Conservation (phyloP, 495 filamentous ascomycete genomes). For the Trichoderma reesei region DNA sequence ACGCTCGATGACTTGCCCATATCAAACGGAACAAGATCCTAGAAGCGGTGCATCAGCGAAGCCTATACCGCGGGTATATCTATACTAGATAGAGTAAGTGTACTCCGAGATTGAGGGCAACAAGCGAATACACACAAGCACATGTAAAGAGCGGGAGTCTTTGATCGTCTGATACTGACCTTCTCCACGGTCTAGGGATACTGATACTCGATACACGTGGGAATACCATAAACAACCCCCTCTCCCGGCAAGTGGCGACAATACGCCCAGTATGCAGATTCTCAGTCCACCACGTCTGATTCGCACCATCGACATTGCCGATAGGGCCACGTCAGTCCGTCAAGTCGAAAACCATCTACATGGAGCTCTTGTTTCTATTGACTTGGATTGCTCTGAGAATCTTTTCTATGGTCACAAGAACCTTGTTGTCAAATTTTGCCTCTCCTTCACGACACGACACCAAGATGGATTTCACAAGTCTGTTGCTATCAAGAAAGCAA, state of each 20-base stretch:
- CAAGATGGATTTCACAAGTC: background rate
- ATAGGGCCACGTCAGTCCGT: background rate
- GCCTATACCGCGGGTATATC: no score
- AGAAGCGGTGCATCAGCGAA: no score
- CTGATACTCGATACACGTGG: no score
- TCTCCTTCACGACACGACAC: background rate
- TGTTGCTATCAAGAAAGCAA: background rate
- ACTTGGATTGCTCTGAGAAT: background rate
- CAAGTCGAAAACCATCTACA: background rate
- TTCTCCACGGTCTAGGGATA: no score
- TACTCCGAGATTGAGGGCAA: no score
- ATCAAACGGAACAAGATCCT: no score
- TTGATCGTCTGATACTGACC: no score
- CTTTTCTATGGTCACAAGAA: background rate
- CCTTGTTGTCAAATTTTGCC: background rate
- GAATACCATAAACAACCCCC: no score
- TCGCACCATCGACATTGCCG: background rate
- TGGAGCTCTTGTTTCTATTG: background rate
- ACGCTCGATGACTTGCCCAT: no score
- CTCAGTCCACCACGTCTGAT: background rate
- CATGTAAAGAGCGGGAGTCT: no score
- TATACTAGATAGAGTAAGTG: no score
- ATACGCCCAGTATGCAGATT: background rate
- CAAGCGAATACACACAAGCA: no score
- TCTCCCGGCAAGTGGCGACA: background rate